Conservation (phyloP, 2,329 filamentous ascomycete genomes). For the Verticillium tricorpus region DNA sequence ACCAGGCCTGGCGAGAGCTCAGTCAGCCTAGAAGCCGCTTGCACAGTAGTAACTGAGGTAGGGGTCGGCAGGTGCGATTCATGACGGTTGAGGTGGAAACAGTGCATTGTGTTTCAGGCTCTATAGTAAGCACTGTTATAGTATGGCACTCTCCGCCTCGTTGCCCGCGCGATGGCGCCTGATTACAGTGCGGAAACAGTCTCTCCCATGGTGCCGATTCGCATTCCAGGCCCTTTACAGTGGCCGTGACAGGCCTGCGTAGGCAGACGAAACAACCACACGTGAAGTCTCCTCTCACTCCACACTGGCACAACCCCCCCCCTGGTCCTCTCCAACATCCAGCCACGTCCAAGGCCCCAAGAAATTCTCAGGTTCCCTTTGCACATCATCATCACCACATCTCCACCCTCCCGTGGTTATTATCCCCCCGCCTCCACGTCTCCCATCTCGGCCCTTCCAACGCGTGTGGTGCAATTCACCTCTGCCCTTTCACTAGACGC, state of each 20-base stretch:
- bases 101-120: background rate
- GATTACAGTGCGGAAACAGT: background rate
- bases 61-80: background rate
- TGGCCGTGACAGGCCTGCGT: background rate
- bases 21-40: background rate
- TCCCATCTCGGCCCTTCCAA: slow-evolving; percentile 2
- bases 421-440: slow-evolving; percentile 9
- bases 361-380: slow-evolving; percentile 11
- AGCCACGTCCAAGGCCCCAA: background rate
- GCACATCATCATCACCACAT: slow-evolving; percentile 14
- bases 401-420: slow-evolving; percentile 4
- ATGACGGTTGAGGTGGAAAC: background rate
- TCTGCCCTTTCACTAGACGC: slow-evolving; percentile 17
- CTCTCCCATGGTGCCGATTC: background rate
- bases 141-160: background rate
- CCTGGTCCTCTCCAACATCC: background rate
- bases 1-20: background rate
- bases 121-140: background rate
- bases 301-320: background rate
- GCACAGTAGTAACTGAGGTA: too few relatives aligned
- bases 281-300: background rate
- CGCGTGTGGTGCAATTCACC: slow-evolving; percentile 1
- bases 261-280: background rate
- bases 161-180: background rate
- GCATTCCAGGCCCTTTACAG: background rate